Conservation (phyloP, 768 basidiomycete species). For the Tylopilus sp. region DNA sequence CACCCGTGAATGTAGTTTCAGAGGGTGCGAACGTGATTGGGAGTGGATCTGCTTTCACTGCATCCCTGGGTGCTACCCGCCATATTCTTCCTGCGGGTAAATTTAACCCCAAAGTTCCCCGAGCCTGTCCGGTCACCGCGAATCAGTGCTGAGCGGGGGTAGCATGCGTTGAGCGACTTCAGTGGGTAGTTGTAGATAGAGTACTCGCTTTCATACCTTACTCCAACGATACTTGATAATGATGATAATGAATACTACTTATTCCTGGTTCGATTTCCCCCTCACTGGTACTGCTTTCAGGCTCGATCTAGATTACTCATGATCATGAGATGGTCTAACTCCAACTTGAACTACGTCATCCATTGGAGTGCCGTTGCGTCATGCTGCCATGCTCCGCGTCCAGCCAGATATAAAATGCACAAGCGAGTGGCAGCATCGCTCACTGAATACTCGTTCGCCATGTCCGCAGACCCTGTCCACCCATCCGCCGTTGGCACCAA, state of each 20-base stretch:
- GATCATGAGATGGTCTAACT: too few species aligned
- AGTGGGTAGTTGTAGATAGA: neutral
- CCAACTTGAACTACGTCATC: neutral
- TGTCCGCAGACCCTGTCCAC: constrained; percentile 10
- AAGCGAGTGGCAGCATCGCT: too few species aligned
- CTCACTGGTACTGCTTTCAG: too few species aligned
- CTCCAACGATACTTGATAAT: neutral
- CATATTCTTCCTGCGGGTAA: neutral
- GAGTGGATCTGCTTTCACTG: neutral
- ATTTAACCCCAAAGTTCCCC: neutral
- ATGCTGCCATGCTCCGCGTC: too few species aligned
- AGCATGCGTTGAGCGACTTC: neutral
- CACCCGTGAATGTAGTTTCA: too few species aligned
- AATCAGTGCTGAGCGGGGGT: neutral
- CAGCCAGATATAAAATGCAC: too few species aligned
- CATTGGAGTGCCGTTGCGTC: neutral
- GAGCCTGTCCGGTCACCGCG: neutral
- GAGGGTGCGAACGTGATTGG: neutral
- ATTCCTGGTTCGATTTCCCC: too few species aligned
- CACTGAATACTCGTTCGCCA: too few species aligned
- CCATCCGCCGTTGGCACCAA: constrained; percentile 17
- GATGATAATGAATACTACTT: neutral
- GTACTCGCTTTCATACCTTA: neutral
- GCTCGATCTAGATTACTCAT: too few species aligned
- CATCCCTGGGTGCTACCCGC: neutral